Evolutionary conservation across 352 stramenopile species (phyloP).

Genomic region (Globisporangium acanthophoron): DNA sequence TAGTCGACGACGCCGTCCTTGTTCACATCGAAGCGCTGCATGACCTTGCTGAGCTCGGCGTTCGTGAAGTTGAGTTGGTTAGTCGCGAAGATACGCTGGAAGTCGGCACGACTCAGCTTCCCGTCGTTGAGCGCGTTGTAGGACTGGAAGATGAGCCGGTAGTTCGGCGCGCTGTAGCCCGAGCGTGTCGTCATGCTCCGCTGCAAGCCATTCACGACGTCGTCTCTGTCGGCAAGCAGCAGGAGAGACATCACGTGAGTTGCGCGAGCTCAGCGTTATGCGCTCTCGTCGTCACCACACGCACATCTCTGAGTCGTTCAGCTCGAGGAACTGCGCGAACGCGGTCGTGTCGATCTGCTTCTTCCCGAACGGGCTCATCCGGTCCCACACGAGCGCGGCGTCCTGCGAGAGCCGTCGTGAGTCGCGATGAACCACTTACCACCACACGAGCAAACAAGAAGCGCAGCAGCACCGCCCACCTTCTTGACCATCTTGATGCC

Average conservation of each 20-base stretch:
- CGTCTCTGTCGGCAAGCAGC: constrained; percentile 34
- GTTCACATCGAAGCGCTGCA: constrained; percentile 77
- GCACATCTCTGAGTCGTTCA: constrained; percentile 78
- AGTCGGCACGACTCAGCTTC: constrained; percentile 59
- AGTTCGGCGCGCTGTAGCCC: constrained; percentile 59
- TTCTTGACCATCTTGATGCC: constrained; percentile 76
- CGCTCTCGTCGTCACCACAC: neutral
- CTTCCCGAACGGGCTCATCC: constrained; percentile 54
- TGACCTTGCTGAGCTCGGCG: constrained; percentile 67
- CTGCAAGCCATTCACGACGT: constrained; percentile 56
- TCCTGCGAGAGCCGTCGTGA: constrained; percentile 23
- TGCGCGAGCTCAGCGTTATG: neutral
- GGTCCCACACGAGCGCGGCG: constrained; percentile 57
- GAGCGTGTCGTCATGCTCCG: constrained; percentile 62
- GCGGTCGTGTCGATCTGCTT: constrained; percentile 50
- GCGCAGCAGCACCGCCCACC: constrained; percentile 18
- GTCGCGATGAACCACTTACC: no score
- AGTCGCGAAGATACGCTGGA: constrained; percentile 59
- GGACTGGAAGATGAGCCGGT: constrained; percentile 69
- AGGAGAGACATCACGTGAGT: neutral
- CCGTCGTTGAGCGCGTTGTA: constrained; percentile 70
- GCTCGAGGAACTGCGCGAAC: constrained; percentile 64
- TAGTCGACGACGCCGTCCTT: constrained; percentile 75
- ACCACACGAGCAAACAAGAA: neutral
- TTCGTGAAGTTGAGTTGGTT: constrained; percentile 74